Evolutionary conservation across 345 rosid species (phyloP).

Genomic region (Laguncularia racemosa): DNA sequence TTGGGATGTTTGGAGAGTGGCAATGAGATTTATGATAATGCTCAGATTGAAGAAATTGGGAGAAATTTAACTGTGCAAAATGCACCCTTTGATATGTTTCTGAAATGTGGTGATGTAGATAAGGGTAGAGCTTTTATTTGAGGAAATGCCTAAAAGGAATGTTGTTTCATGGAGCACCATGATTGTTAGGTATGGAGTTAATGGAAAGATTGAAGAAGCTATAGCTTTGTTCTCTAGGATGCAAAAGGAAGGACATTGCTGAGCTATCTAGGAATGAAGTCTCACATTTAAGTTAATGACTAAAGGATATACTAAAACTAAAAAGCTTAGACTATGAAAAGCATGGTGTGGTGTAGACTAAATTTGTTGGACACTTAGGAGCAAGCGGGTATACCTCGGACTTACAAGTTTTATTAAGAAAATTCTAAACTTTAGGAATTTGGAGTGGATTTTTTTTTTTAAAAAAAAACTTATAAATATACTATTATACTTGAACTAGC

Average conservation of each 20-base stretch:
- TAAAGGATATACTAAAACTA: too few relatives aligned
- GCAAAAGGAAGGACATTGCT: constrained; percentile 25
- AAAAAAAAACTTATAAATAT: too few relatives aligned
- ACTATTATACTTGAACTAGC: too few relatives aligned
- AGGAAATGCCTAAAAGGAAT: constrained; percentile 28
- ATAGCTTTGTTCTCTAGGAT: constrained; percentile 26
- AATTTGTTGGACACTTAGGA: too few relatives aligned
- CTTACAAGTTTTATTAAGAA: too few relatives aligned
- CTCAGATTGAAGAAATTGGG: constrained; percentile 17
- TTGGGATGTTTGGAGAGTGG: constrained; percentile 39
- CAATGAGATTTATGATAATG: constrained; percentile 20
- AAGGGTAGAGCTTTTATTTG: constrained; percentile 23
- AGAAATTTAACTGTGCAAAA: constrained; percentile 36
- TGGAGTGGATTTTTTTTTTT: too few relatives aligned
- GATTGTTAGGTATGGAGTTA: constrained; percentile 39
- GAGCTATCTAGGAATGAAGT: too few relatives aligned
- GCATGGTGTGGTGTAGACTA: too few relatives aligned
- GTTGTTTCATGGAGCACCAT: constrained; percentile 44
- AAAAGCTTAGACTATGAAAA: too few relatives aligned
- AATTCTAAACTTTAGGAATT: too few relatives aligned
- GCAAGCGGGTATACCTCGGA: too few relatives aligned
- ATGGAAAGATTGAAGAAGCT: constrained; percentile 39
- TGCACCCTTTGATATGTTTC: constrained; percentile 37
- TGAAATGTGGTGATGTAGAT: constrained; percentile 38
- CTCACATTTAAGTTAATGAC: too few relatives aligned